These are phyloP conservation scores for Cyberlindnera maclurae DNA, from an alignment of 805 yeast genomes.

Conservation along the genomic window DNA sequence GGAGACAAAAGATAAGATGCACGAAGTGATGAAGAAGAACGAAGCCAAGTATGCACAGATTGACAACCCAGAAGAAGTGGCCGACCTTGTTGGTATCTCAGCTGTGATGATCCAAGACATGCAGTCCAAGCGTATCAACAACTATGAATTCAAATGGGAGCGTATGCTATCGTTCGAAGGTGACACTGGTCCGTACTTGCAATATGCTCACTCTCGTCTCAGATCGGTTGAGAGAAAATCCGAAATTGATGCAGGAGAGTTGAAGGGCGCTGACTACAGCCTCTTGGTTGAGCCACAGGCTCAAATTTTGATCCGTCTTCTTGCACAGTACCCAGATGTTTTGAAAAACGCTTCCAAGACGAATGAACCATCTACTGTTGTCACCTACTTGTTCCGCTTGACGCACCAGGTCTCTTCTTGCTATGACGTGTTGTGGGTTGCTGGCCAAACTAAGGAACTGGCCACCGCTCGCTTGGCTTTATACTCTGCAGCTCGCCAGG, in stretches of 20 bases:
- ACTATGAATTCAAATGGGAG: conserved; percentile 95
- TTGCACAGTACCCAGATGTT: conserved; percentile 89
- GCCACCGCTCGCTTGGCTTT: conserved; percentile 90
- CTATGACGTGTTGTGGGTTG: conserved; percentile 93
- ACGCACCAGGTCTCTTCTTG: conserved; percentile 95
- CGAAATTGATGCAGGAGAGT: conserved; percentile 35
- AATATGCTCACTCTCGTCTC: conserved; percentile 96
- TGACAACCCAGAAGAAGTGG: conserved; percentile 88
- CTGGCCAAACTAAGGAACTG: conserved; percentile 84
- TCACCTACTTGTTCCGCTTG: conserved; percentile 85
- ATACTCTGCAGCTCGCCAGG: conserved; percentile 85
- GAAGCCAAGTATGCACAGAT: conserved; percentile 87
- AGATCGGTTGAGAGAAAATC: conserved; percentile 91
- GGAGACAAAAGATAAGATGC: conserved; percentile 91
- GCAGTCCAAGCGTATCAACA: conserved; percentile 95
- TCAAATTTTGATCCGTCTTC: conserved; percentile 58
- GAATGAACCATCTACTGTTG: conserved; percentile 88
- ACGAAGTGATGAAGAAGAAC: conserved; percentile 91
- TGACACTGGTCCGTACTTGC: conserved; percentile 98
- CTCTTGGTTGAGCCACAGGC: conserved; percentile 69
- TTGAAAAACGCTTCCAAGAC: conserved; percentile 77
- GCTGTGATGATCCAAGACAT: conserved; percentile 99
- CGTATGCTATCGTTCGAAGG: conserved; percentile 98
- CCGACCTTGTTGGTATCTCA: conserved; percentile 91
- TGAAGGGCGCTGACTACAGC: conserved; percentile 47